Evolutionary conservation across 164 flowering plant species (phyloP).

Genomic region (Stephania japonica): DNA sequence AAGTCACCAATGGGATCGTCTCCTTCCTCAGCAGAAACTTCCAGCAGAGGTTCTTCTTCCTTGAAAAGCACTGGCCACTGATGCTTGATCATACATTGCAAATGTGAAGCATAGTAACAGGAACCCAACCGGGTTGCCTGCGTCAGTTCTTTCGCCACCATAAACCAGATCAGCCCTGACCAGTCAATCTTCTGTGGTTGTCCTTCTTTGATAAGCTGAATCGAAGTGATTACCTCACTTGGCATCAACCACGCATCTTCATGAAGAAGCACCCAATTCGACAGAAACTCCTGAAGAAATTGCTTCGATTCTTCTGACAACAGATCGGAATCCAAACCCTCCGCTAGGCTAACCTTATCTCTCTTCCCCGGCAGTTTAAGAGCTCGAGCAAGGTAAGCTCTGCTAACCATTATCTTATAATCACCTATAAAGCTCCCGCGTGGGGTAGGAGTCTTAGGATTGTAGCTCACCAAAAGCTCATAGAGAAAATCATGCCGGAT

Average conservation of each 20-base stretch:
- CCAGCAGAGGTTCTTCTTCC: conserved; percentile 24
- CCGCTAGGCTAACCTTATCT: conserved; percentile 22
- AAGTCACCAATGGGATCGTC: conserved; percentile 5
- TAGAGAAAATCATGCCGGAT: conserved; percentile 53
- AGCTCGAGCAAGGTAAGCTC: conserved; percentile 71
- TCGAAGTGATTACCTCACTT: conserved; percentile 43
- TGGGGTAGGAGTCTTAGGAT: not conserved
- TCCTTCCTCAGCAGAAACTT: conserved; percentile 18
- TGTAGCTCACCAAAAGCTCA: conserved; percentile 46
- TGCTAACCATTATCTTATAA: conserved; percentile 36
- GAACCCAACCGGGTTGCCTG: conserved; percentile 21
- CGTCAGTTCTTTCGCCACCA: conserved; percentile 83
- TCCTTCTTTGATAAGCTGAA: conserved; percentile 48
- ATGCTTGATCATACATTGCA: conserved; percentile 63
- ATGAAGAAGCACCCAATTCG: conserved; percentile 76
- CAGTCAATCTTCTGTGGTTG: conserved; percentile 74
- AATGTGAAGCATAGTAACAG: conserved; percentile 68
- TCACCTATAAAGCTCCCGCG: conserved; percentile 49
- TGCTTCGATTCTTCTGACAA: conserved; percentile 31
- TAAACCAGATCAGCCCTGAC: conserved; percentile 76
- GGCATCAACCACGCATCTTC: conserved; percentile 79
- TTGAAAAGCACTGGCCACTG: conserved; percentile 45
- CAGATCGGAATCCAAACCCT: conserved; percentile 20
- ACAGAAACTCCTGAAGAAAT: conserved; percentile 54
- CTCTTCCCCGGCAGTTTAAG: conserved; percentile 63